These are phyloP conservation scores for Xylaria longipes DNA, from an alignment of 495 filamentous ascomycete species.

Conservation along the genomic window DNA sequence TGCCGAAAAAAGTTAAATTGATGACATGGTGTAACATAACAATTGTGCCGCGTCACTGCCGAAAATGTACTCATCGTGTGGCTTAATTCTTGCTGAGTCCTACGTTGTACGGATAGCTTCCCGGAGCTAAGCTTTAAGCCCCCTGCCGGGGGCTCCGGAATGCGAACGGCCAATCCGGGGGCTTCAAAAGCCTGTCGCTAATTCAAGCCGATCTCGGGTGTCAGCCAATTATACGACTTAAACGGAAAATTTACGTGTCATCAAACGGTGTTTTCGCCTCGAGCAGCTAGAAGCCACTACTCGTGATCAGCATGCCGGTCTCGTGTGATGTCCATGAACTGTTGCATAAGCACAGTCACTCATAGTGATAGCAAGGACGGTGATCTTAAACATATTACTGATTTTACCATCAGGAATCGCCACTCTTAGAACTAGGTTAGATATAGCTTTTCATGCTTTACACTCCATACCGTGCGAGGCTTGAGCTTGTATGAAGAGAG, in stretches of 20 bases:
- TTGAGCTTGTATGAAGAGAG: not conserved
- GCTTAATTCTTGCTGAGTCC: not conserved
- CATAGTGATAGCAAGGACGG: not conserved
- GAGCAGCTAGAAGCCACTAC: not conserved
- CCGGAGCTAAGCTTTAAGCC: not conserved
- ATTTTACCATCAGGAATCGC: not conserved
- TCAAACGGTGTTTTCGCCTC: not conserved
- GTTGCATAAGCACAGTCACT: not conserved
- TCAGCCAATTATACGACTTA: not conserved
- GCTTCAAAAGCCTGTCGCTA: not conserved
- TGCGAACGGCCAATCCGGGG: not conserved
- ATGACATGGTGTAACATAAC: not conserved
- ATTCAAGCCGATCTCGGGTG: not conserved
- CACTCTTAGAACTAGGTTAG: not conserved
- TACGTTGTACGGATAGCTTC: not conserved
- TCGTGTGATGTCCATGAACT: not conserved
- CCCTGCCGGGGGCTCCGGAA: not conserved
- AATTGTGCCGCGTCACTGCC: not conserved
- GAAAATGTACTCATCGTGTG: not conserved
- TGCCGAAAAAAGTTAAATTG: not conserved
- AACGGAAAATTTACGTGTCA: constrained; percentile 1
- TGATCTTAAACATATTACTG: not conserved
- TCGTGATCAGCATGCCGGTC: not conserved
- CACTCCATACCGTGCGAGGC: not conserved
- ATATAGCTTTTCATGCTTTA: not conserved